phyloP scores from a whole-genome alignment of 2,329 filamentous ascomycete species.

The Stemphylium vesicarium region DNA sequence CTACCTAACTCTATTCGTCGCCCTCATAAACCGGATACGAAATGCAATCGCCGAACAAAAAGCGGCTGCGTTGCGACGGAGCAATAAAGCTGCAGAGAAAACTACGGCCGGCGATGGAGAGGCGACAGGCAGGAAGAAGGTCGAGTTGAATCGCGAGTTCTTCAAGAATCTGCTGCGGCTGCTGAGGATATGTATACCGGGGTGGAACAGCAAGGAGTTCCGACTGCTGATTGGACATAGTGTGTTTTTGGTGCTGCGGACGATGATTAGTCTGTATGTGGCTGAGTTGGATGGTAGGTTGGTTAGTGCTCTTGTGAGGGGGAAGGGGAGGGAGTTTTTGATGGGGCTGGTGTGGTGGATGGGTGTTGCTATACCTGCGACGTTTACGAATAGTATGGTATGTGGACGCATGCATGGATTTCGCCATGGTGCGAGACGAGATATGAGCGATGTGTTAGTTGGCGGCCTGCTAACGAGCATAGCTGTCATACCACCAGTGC shows the following conservation, averaged over 20 bases:
- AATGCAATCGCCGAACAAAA: constrained; percentile 94
- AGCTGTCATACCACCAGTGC: constrained; percentile 97
- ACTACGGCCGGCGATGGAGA: constrained; percentile 53
- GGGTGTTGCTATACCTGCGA: constrained; percentile 92
- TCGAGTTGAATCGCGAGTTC: constrained; percentile 90
- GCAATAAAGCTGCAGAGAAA: constrained; percentile 17
- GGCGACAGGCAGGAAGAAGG: constrained; percentile 69
- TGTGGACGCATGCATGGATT: constrained; percentile 37
- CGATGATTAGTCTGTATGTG: constrained; percentile 92
- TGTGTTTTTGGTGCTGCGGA: constrained; percentile 88
- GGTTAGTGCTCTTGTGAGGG: constrained; percentile 89
- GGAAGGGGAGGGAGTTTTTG: constrained; percentile 88
- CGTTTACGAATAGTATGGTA: constrained; percentile 99
- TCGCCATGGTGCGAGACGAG: background rate
- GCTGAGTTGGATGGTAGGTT: constrained; percentile 93
- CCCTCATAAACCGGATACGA: constrained; percentile 75
- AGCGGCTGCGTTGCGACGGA: constrained; percentile 73
- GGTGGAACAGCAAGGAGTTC: constrained; percentile 87
- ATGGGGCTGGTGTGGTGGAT: constrained; percentile 97
- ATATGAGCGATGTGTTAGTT: background rate
- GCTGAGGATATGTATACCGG: constrained; percentile 85
- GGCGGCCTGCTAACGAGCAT: constrained; percentile 23
- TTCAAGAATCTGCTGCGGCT: constrained; percentile 78
- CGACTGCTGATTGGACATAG: constrained; percentile 87
- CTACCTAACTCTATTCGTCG: constrained; percentile 51